phyloP scores from a whole-genome alignment of 257 asterid species.

The Przewalskia tangutica region DNA sequence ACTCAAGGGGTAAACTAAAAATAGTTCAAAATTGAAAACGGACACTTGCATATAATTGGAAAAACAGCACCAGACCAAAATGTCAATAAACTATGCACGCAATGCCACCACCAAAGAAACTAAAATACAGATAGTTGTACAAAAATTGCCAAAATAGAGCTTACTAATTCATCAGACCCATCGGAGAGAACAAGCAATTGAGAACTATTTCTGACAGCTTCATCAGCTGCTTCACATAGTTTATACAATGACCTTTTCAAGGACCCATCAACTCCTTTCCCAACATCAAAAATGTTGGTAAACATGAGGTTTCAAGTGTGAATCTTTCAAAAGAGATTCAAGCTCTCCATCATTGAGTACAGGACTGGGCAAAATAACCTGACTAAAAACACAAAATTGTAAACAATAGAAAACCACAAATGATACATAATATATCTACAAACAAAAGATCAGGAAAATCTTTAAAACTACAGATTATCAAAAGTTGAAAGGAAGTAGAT shows the following conservation, averaged over 20 bases:
- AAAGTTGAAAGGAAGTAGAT: conserved; percentile 7
- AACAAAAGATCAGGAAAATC: not conserved
- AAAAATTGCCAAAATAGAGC: not conserved
- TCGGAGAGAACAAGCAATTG: conserved; percentile 96
- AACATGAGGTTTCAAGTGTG: conserved; percentile 64
- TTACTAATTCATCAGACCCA: conserved; percentile 88
- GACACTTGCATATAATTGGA: not conserved
- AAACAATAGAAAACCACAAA: conserved; percentile 4
- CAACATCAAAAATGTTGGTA: conserved; percentile 67
- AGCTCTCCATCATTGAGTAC: conserved; percentile 95
- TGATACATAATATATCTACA: not conserved
- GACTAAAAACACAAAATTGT: conserved; percentile 8
- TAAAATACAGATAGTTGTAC: not conserved
- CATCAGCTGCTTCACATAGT: conserved; percentile 99
- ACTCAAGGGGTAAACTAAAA: not conserved
- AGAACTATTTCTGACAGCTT: conserved; percentile 97
- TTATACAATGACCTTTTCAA: conserved; percentile 58
- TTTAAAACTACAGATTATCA: conserved; percentile 1
- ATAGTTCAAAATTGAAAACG: not conserved
- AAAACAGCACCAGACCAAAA: not conserved
- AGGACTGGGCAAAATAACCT: conserved; percentile 87
- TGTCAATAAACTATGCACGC: not conserved
- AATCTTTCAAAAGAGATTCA: conserved; percentile 78
- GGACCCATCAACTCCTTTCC: conserved; percentile 88
- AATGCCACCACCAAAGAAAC: conserved; percentile 3